These are phyloP conservation scores for Prototheca wickerhamii DNA, from an alignment of 163 green algal genomes.

Conservation along the genomic window DNA sequence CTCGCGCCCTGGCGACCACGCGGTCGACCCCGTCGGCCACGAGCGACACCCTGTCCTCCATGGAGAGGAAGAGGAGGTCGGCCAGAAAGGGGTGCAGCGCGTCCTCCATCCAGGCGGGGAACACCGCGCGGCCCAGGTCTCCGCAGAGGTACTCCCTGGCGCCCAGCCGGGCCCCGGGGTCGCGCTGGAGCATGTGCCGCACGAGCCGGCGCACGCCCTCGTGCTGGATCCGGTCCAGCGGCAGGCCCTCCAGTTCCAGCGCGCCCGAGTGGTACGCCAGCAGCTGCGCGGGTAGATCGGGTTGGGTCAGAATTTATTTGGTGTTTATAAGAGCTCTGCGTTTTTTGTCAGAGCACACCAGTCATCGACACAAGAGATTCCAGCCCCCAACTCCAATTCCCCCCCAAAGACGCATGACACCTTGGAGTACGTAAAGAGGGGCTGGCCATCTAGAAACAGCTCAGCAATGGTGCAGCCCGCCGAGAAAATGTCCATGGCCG, in stretches of 20 bases:
- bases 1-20: constrained; percentile 14
- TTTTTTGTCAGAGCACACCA: background rate
- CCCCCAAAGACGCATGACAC: constrained; percentile 1
- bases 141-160: constrained; percentile 40
- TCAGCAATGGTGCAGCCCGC: constrained; percentile 89
- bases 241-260: constrained; percentile 14
- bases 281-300: too few relatives aligned
- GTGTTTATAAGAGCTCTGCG: background rate
- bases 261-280: constrained; percentile 62
- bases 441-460: constrained; percentile 82
- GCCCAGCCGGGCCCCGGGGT: constrained; percentile 39
- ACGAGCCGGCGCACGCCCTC: constrained; percentile 69
- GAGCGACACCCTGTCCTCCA: constrained; percentile 43
- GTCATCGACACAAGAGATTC: too few relatives aligned
- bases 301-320: too few relatives aligned
- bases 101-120: constrained; percentile 11
- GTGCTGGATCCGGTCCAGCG: constrained; percentile 31
- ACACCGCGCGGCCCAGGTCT: constrained; percentile 11
- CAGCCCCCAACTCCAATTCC: background rate
- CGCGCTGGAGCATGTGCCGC: constrained; percentile 76
- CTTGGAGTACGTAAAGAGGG: constrained; percentile 80
- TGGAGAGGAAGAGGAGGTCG: constrained; percentile 46
- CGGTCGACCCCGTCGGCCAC: constrained; percentile 10
- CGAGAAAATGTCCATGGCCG: constrained; percentile 85
- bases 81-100: constrained; percentile 66